Evolutionary conservation across 805 yeast species (phyloP), one percentile per base, ranked within the genome.

Genomic region (Monosporozyma yasuniensis): DNA sequence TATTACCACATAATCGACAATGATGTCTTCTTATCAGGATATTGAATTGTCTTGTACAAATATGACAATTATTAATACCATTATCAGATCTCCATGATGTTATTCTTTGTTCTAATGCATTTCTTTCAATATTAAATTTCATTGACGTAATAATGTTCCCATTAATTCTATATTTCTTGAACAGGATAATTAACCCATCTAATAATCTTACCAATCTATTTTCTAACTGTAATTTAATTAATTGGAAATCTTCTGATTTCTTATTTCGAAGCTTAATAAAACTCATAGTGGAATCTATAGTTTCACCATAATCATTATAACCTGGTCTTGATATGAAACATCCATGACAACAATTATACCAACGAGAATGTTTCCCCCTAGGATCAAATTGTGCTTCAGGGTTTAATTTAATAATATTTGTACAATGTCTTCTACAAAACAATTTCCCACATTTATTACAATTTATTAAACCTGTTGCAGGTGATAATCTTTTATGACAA

Each of bases 1-100:
- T 78, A 25, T 66, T 61, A 0, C 98, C 98, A 70, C 99, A 91
- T 23, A 89, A 65, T 35, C 98, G 71, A 65, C 99, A 93, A 64
- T 91, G 99, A 63, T 93, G 98, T 55, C 84, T 87, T 47, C 97
- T 70, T 22, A 77, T 56, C 0, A 79, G 61, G 42, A 84, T 67
- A 10, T 75, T 71, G 63, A 88, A 93, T 28, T 61, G 58, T 11
- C 72, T 70, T 12, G 70, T 64, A 59, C 99, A 91, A 7, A 85
- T 69, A 7, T 75, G 71, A 62, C 99, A 91, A 49, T 71, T 67
- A 0, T 69, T 57, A 0, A 75, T 74, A 3, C 59, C 57, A 2
- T 63, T 50, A 52, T 76, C 84, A 48, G 76, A 75, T 51, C 78
- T 79, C 98, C 98, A 91, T 12, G 74, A 72, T 0, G 78, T 79